phyloP scores from a whole-genome alignment of 2,329 filamentous ascomycete species.

The Helotiales sp. region DNA sequence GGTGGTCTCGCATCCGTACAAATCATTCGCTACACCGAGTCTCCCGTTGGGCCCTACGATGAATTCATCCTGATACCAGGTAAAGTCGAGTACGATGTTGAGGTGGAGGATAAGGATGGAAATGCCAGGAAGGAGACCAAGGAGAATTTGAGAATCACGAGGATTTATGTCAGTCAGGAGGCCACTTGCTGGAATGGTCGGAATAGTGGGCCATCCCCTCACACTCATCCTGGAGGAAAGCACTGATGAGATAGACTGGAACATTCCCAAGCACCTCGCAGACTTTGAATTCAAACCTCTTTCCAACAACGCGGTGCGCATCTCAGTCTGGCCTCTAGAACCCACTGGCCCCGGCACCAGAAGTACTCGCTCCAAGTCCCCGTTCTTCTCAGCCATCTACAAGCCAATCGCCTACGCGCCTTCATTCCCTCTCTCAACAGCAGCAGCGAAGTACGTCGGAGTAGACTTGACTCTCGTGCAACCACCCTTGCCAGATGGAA shows the following conservation, averaged over 20 bases:
- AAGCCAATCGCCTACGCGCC: conserved; percentile 50
- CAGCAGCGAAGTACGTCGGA: conserved; percentile 48
- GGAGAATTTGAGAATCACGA: conserved; percentile 52
- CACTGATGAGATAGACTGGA: conserved; percentile 52
- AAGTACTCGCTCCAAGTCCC: conserved; percentile 46
- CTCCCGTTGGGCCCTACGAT: conserved; percentile 59
- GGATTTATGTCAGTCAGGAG: conserved; percentile 60
- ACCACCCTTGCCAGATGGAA: conserved; percentile 53
- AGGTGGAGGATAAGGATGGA: conserved; percentile 20
- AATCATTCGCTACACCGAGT: conserved; percentile 56
- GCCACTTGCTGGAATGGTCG: conserved; percentile 58
- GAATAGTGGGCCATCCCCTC: conserved; percentile 46
- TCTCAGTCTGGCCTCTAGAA: conserved; percentile 50
- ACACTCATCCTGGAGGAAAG: background rate
- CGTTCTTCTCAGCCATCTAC: conserved; percentile 55
- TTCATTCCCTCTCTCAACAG: conserved; percentile 50
- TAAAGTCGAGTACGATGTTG: conserved; percentile 39
- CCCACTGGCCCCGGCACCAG: background rate
- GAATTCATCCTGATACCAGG: conserved; percentile 57
- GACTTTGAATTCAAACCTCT: conserved; percentile 52
- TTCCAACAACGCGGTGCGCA: conserved; percentile 45
- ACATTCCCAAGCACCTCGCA: conserved; percentile 60
- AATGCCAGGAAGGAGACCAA: conserved; percentile 40
- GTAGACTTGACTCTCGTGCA: conserved; percentile 52
- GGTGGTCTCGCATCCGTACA: conserved; percentile 56